Evolutionary conservation across 169 alveolate genomes (phyloP).

Genomic region (Ichthyophthirius multifiliis): DNA sequence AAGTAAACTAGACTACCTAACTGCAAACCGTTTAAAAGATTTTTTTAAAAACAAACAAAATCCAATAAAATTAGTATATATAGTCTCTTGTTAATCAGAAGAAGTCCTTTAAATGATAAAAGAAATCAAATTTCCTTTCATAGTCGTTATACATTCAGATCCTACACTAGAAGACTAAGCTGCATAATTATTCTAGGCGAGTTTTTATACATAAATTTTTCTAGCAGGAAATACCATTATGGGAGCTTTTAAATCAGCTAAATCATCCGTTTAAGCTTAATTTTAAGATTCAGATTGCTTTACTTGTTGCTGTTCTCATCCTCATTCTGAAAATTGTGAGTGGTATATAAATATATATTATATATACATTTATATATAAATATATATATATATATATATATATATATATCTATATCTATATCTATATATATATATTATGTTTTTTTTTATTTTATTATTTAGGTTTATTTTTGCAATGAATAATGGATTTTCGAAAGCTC

Average conservation of each 20-base stretch:
- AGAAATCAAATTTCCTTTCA: constrained; percentile 58
- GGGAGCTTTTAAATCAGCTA: too few relatives aligned
- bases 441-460: not conserved
- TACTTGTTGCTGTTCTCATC: constrained; percentile 61
- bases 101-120: constrained; percentile 51
- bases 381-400: too few relatives aligned
- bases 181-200: constrained; percentile 48
- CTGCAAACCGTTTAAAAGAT: constrained; percentile 8
- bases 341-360: constrained; percentile 16
- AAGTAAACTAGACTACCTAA: constrained; percentile 11
- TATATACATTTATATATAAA: not conserved
- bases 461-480: constrained; percentile 21
- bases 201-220: constrained; percentile 45
- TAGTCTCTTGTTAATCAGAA: constrained; percentile 68
- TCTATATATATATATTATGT: too few relatives aligned
- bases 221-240: too few relatives aligned
- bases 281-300: too few relatives aligned
- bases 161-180: constrained; percentile 57
- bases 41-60: constrained; percentile 14
- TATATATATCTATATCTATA: too few relatives aligned
- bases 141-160: constrained; percentile 55
- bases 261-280: too few relatives aligned
- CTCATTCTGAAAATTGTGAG: constrained; percentile 35
- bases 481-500: constrained; percentile 44
- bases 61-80: constrained; percentile 39